phyloP scores from a whole-genome alignment of 768 basidiomycete genomes.

The Trametes punicea region DNA sequence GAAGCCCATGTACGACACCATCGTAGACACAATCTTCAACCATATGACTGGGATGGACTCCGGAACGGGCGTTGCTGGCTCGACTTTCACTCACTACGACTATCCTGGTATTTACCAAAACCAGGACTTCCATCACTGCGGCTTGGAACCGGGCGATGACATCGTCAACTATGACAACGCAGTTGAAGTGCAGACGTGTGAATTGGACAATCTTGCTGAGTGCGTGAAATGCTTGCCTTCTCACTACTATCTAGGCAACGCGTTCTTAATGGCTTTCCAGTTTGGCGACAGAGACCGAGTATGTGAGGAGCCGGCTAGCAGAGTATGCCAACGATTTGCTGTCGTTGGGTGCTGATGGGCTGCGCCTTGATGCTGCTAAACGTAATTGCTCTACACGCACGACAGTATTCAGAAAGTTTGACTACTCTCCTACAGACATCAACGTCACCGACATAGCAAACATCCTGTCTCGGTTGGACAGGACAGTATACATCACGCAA shows the following conservation, averaged over 20 bases:
- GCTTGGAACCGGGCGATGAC: conserved; percentile 47
- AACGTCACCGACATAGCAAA: conserved; percentile 48
- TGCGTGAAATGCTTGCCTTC: conserved; percentile 21
- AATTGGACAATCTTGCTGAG: conserved; percentile 40
- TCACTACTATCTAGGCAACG: neutral
- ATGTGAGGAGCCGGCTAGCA: conserved; percentile 54
- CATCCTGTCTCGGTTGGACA: conserved; percentile 44
- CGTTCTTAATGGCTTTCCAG: conserved; percentile 29
- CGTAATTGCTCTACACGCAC: conserved; percentile 34
- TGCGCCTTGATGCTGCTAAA: conserved; percentile 65
- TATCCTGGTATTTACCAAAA: conserved; percentile 30
- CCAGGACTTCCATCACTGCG: conserved; percentile 62
- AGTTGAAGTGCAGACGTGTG: conserved; percentile 46
- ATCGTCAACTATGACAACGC: conserved; percentile 55
- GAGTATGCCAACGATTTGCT: conserved; percentile 58
- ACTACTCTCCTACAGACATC: conserved; percentile 42
- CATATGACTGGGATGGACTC: conserved; percentile 57
- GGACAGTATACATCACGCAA: conserved; percentile 56
- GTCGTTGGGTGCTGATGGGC: conserved; percentile 58
- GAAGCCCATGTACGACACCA: conserved; percentile 24
- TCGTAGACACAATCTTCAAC: conserved; percentile 55
- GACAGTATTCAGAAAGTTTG: neutral
- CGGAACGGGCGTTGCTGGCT: conserved; percentile 49
- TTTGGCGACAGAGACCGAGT: conserved; percentile 59
- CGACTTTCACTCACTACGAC: conserved; percentile 49